phyloP scores from a whole-genome alignment of 2,329 filamentous ascomycete genomes.

The Fusarium tricinctum region DNA sequence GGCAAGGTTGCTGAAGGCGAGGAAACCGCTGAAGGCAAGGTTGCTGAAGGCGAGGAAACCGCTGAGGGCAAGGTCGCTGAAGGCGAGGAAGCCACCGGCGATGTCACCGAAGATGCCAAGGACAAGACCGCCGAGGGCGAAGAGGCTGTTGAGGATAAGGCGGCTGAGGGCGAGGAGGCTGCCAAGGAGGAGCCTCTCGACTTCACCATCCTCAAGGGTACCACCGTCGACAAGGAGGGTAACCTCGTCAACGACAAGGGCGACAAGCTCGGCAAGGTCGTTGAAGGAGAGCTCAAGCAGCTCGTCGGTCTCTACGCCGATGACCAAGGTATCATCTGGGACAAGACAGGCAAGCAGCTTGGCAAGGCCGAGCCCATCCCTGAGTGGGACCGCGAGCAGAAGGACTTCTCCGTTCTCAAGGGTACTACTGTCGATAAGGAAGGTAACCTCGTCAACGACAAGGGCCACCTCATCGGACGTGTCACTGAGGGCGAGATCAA shows the following conservation, averaged over 20 bases:
- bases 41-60: slow-evolving; percentile 5
- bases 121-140: slow-evolving; percentile 15
- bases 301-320: slow-evolving; percentile 76
- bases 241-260: slow-evolving; percentile 69
- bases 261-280: slow-evolving; percentile 70
- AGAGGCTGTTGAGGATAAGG: slow-evolving; percentile 22
- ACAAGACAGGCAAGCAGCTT: slow-evolving; percentile 72
- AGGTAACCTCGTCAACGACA: slow-evolving; percentile 69
- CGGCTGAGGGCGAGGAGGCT: slow-evolving; percentile 31
- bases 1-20: slow-evolving; percentile 15
- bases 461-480: slow-evolving; percentile 69
- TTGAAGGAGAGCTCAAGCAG: slow-evolving; percentile 73
- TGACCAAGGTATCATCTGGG: slow-evolving; percentile 76
- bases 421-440: slow-evolving; percentile 72
- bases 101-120: slow-evolving; percentile 8
- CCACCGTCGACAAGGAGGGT: slow-evolving; percentile 63
- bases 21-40: slow-evolving; percentile 14
- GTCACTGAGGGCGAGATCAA: slow-evolving; percentile 73
- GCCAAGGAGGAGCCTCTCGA: slow-evolving; percentile 38
- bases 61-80: slow-evolving; percentile 16
- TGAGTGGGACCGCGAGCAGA: slow-evolving; percentile 61
- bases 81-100: slow-evolving; percentile 11
- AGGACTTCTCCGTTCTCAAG: slow-evolving; percentile 41
- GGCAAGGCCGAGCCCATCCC: slow-evolving; percentile 76
- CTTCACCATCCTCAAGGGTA: slow-evolving; percentile 40